These are phyloP conservation scores for Sarcomyxa edulis DNA, from an alignment of 768 basidiomycete species.

Conservation along the genomic window DNA sequence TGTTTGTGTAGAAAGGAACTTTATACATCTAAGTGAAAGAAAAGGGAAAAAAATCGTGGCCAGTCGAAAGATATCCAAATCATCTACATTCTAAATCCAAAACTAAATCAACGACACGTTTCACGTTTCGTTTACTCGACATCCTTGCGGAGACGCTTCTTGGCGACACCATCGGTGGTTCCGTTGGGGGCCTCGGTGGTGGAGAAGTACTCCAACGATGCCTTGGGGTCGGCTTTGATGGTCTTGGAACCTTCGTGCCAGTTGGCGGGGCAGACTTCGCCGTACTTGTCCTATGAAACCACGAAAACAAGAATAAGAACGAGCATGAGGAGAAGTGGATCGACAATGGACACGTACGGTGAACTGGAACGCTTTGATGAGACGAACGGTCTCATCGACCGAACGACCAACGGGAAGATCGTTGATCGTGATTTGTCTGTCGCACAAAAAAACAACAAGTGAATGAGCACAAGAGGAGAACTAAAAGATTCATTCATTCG, in stretches of 20 bases:
- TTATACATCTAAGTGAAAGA: too few species aligned
- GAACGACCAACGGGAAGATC: slow-evolving; percentile 95
- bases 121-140: slow-evolving; percentile 36
- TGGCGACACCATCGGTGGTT: slow-evolving; percentile 22
- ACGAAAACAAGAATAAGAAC: neutral
- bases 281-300: slow-evolving; percentile 64
- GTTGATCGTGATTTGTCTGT: slow-evolving; percentile 81
- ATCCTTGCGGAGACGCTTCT: slow-evolving; percentile 61
- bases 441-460: slow-evolving; percentile 2
- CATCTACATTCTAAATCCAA: too few species aligned
- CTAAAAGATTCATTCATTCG: too few species aligned
- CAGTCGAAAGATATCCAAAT: too few species aligned
- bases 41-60: too few species aligned
- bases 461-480: neutral
- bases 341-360: slow-evolving; percentile 50
- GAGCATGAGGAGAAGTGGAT: neutral
- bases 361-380: slow-evolving; percentile 93
- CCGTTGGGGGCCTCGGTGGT: slow-evolving; percentile 16
- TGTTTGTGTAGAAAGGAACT: too few species aligned
- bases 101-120: too few species aligned
- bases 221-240: slow-evolving; percentile 75
- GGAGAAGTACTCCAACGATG: slow-evolving; percentile 70
- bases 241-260: slow-evolving; percentile 82
- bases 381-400: slow-evolving; percentile 87
- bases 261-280: slow-evolving; percentile 91